phyloP scores from a whole-genome alignment of 768 basidiomycete genomes.

The Scleroderma citrinum region DNA sequence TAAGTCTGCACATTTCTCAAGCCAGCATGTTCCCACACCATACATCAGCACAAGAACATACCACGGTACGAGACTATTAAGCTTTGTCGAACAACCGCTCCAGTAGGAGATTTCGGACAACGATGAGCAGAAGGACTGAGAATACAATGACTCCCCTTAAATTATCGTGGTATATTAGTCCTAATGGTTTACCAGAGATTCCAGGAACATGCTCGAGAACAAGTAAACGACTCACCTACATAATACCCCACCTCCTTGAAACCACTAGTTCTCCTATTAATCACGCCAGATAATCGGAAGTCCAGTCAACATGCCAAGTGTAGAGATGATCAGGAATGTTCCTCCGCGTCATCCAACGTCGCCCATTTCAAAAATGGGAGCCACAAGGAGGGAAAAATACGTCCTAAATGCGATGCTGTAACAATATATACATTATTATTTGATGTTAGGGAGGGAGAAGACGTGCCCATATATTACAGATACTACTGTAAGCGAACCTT shows the following conservation, averaged over 20 bases:
- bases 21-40: too few species aligned
- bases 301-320: constrained; percentile 59
- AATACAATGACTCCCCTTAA: background rate
- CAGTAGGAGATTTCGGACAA: background rate
- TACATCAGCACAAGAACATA: too few species aligned
- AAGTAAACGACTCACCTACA: too few species aligned
- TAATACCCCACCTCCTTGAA: constrained; percentile 23
- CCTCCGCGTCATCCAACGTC: constrained; percentile 65
- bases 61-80: too few species aligned
- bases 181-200: too few species aligned
- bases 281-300: constrained; percentile 73
- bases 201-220: too few species aligned
- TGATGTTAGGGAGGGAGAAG: background rate
- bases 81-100: background rate
- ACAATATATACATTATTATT: background rate
- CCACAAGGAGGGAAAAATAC: constrained; percentile 49
- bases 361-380: constrained; percentile 60
- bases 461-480: constrained; percentile 61
- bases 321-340: constrained; percentile 54
- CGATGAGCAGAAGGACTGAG: background rate
- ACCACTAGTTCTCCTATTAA: constrained; percentile 45
- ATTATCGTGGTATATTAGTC: too few species aligned
- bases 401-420: constrained; percentile 55
- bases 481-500: constrained; percentile 44
- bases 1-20: too few species aligned